phyloP scores from a whole-genome alignment of 1,284 basidiomycete genomes.

The Xerocomus minutiporus region DNA sequence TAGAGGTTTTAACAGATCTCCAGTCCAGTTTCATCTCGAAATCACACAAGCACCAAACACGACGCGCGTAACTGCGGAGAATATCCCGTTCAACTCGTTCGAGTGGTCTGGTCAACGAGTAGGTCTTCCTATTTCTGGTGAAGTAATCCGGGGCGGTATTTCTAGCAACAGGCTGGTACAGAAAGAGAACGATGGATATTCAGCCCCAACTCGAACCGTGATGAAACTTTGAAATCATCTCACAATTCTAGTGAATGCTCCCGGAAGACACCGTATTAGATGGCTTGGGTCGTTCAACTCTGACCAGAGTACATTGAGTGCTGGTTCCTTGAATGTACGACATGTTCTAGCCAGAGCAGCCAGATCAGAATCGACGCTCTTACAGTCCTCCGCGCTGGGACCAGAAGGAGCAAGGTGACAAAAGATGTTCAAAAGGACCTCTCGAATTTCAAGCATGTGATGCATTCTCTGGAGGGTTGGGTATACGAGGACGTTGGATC shows the following conservation, averaged over 20 bases:
- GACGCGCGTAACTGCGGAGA: no score
- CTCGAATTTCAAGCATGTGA: neutral
- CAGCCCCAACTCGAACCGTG: neutral
- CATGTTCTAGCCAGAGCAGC: neutral
- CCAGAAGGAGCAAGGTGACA: neutral
- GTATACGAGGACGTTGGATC: no score
- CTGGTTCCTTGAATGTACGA: neutral
- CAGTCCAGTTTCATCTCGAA: no score
- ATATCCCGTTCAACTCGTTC: no score
- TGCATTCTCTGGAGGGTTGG: constrained; percentile 25
- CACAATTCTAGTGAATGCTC: neutral
- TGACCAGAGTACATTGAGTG: neutral
- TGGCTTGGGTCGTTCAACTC: neutral
- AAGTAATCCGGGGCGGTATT: no score
- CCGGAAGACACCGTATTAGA: neutral
- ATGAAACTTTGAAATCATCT: neutral
- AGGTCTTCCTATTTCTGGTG: neutral
- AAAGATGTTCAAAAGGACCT: neutral
- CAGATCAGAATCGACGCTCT: neutral
- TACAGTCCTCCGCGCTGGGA: no score
- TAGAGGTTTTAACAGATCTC: no score
- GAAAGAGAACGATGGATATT: neutral
- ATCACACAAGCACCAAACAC: no score
- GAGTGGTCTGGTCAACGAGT: neutral
- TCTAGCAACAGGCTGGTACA: neutral